Percentiles rank a stretch among this genome's conserved stretches.
These are phyloP conservation scores for Aureoboletus auriporus DNA, from an alignment of 768 basidiomycete genomes.

Conservation along the genomic window DNA sequence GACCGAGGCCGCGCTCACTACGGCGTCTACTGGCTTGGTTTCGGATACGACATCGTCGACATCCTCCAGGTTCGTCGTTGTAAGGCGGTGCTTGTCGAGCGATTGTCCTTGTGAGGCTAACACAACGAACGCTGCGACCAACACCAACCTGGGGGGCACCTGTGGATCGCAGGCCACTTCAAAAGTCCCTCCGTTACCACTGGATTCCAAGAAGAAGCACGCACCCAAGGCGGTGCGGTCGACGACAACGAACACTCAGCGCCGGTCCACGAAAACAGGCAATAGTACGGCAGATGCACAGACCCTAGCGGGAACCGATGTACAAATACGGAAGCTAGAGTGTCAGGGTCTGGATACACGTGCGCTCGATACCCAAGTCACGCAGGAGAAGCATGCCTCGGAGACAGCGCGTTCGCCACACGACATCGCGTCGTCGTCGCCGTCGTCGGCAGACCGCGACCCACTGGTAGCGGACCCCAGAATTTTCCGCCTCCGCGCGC, in stretches of 20 bases:
- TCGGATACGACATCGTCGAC: not conserved
- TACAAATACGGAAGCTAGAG: not conserved
- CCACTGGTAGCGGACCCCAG: conserved; percentile 10
- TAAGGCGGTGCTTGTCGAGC: conserved; percentile 7
- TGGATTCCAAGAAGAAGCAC: not conserved
- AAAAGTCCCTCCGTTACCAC: not conserved
- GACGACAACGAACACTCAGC: not conserved
- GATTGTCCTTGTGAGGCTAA: conserved; percentile 15
- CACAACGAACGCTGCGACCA: not conserved
- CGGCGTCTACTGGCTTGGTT: not conserved
- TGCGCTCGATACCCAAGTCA: not conserved
- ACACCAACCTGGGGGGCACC: not conserved
- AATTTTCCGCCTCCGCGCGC: conserved; percentile 1
- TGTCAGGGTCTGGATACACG: not conserved
- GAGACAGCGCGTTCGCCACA: not conserved
- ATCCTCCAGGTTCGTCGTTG: conserved; percentile 6
- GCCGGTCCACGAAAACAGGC: not conserved
- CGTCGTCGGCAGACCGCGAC: not conserved
- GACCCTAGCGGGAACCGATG: not conserved
- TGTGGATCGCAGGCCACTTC: not conserved
- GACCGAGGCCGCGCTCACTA: not conserved
- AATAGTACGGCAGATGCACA: not conserved
- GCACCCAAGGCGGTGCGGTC: not conserved
- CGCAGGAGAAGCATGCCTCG: not conserved
- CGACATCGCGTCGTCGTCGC: not conserved